These are phyloP conservation scores for Xylaria venustula DNA, from an alignment of 495 filamentous ascomycete genomes.

Conservation along the genomic window DNA sequence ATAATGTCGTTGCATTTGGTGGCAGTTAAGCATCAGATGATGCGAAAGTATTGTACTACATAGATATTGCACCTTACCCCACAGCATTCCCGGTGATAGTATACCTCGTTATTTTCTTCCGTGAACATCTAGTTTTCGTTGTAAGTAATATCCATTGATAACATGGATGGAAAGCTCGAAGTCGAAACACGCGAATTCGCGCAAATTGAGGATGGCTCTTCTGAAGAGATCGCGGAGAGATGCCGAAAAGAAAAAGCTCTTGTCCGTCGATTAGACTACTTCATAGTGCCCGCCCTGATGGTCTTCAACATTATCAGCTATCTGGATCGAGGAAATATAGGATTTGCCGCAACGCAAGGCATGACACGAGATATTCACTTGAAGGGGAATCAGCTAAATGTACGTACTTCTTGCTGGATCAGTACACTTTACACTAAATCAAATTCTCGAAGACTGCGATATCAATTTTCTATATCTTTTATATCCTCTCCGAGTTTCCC, in stretches of 20 bases:
- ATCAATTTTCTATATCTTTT: conserved; percentile 31
- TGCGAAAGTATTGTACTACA: no score
- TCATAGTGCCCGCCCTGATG: conserved; percentile 42
- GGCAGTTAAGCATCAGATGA: no score
- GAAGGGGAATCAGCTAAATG: conserved; percentile 38
- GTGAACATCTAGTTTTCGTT: no score
- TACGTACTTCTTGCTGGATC: conserved; percentile 1
- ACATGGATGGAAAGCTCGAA: neutral
- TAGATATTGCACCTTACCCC: no score
- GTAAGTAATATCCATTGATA: neutral
- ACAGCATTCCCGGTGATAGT: no score
- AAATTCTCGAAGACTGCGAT: conserved; percentile 18
- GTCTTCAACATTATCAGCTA: conserved; percentile 39
- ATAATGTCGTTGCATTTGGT: no score
- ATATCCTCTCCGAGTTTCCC: conserved; percentile 32
- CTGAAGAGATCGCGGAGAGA: neutral
- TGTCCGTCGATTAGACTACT: conserved; percentile 41
- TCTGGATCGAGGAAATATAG: conserved; percentile 44
- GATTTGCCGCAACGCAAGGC: conserved; percentile 39
- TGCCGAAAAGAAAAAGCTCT: conserved; percentile 20
- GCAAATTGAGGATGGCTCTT: neutral
- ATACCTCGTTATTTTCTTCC: no score
- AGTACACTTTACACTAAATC: neutral
- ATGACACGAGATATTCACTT: conserved; percentile 39
- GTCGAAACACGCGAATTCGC: neutral